phyloP scores from a whole-genome alignment of 108 stramenopile genomes.

The Fragilariopsis cylindrus region DNA sequence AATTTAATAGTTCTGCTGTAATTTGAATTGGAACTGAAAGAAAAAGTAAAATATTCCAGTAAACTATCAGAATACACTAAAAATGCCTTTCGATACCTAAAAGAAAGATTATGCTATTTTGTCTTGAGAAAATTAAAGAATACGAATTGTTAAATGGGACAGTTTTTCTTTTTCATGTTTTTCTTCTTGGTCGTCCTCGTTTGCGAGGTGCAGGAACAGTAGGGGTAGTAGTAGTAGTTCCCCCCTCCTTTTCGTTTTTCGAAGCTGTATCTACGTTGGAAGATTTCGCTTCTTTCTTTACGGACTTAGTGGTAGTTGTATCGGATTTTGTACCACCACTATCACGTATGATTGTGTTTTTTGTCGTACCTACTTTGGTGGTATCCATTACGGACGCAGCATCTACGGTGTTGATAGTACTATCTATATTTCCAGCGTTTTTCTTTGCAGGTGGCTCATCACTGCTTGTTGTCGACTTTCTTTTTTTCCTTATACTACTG shows the following conservation, averaged over 20 bases:
- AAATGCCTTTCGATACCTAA: too few species aligned
- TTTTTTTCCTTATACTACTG: not conserved
- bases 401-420: too few species aligned
- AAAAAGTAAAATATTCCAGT: too few species aligned
- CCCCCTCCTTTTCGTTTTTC: not conserved
- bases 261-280: not conserved
- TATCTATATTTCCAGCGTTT: not conserved
- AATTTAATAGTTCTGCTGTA: too few species aligned
- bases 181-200: conserved; percentile 8
- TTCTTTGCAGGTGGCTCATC: conserved; percentile 8
- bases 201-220: not conserved
- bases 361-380: not conserved
- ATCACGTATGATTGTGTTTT: too few species aligned
- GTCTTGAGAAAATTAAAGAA: too few species aligned
- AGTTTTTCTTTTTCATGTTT: not conserved
- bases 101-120: too few species aligned
- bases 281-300: not conserved
- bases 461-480: conserved; percentile 4
- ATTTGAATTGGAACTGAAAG: too few species aligned
- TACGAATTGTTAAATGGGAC: too few species aligned
- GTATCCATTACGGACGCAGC: too few species aligned
- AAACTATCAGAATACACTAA: too few species aligned
- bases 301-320: not conserved
- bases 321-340: not conserved
- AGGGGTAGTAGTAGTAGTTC: not conserved